Evolutionary conservation across 2,329 filamentous ascomycete genomes (phyloP).

Genomic region (Lasiodiplodia citricola): DNA sequence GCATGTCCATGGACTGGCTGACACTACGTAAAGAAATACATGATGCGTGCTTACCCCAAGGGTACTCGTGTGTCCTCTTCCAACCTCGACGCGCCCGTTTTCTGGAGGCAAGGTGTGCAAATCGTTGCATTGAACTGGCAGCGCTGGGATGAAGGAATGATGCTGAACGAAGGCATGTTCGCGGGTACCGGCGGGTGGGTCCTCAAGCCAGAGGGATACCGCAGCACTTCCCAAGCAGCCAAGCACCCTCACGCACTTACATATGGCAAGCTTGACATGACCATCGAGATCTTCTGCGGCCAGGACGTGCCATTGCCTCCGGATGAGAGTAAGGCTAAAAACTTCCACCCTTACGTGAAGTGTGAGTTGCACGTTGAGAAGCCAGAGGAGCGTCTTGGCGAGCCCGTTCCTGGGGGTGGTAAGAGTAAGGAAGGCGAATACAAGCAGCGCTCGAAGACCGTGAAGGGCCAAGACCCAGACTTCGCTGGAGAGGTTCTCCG

Average conservation of each 20-base stretch:
- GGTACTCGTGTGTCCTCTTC: conserved; percentile 81
- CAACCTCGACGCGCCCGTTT: conserved; percentile 82
- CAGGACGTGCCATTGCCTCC: conserved; percentile 74
- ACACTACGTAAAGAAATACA: conserved; percentile 54
- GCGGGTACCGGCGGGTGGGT: conserved; percentile 81
- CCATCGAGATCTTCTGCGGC: conserved; percentile 75
- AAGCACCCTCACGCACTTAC: conserved; percentile 54
- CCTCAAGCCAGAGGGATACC: conserved; percentile 79
- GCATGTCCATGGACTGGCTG: background rate
- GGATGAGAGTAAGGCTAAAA: conserved; percentile 55
- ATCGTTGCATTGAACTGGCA: conserved; percentile 96
- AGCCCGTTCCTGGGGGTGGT: conserved; percentile 52
- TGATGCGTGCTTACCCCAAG: conserved; percentile 90
- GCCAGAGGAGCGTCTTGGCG: conserved; percentile 53
- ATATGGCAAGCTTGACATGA: conserved; percentile 66
- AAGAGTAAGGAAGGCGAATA: conserved; percentile 60
- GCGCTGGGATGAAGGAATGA: conserved; percentile 87
- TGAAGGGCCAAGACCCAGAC: conserved; percentile 51
- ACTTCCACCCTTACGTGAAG: conserved; percentile 77
- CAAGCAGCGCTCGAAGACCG: conserved; percentile 53
- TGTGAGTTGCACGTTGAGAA: conserved; percentile 82
- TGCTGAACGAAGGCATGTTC: conserved; percentile 96
- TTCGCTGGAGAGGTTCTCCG: conserved; percentile 51
- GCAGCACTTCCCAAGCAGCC: conserved; percentile 45
- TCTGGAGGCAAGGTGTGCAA: conserved; percentile 89